phyloP scores from a whole-genome alignment of 441 rosid species.

The Isatis lusitanica region DNA sequence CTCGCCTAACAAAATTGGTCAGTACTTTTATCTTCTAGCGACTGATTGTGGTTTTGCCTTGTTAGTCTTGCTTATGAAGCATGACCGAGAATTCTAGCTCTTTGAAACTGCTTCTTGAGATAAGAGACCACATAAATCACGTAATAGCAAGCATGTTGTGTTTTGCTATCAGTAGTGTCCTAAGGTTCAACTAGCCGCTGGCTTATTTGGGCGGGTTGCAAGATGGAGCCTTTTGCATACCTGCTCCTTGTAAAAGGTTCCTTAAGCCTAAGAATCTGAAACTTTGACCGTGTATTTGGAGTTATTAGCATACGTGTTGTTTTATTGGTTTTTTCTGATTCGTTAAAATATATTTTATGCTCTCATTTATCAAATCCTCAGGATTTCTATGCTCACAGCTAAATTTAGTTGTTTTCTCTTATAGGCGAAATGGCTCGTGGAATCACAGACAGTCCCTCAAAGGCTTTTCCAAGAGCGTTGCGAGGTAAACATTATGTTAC shows the following conservation, averaged over 20 bases:
- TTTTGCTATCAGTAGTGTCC: not conserved
- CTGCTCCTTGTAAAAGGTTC: not conserved
- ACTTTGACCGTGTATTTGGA: not conserved
- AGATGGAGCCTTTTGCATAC: not conserved
- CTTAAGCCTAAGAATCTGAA: constrained; percentile 12
- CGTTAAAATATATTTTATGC: not conserved
- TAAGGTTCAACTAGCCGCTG: not conserved
- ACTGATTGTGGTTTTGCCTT: not conserved
- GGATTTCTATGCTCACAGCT: constrained; percentile 20
- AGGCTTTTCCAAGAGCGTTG: constrained; percentile 97
- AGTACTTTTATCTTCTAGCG: constrained; percentile 36
- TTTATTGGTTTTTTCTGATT: not conserved
- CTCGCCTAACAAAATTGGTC: constrained; percentile 89
- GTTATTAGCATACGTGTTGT: not conserved
- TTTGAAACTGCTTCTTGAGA: constrained; percentile 1
- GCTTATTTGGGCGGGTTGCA: not conserved
- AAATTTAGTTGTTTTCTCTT: not conserved
- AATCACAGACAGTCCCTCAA: constrained; percentile 79
- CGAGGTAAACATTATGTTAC: constrained; percentile 58
- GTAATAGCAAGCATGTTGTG: not conserved
- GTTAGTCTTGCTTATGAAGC: constrained; percentile 8
- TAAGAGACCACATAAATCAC: not conserved
- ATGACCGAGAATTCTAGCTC: not conserved
- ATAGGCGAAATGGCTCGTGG: constrained; percentile 97
- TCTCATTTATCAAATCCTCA: constrained; percentile 11